These are phyloP conservation scores for Phytophthora foliorum DNA, from an alignment of 352 stramenopile species.

Conservation along the genomic window DNA sequence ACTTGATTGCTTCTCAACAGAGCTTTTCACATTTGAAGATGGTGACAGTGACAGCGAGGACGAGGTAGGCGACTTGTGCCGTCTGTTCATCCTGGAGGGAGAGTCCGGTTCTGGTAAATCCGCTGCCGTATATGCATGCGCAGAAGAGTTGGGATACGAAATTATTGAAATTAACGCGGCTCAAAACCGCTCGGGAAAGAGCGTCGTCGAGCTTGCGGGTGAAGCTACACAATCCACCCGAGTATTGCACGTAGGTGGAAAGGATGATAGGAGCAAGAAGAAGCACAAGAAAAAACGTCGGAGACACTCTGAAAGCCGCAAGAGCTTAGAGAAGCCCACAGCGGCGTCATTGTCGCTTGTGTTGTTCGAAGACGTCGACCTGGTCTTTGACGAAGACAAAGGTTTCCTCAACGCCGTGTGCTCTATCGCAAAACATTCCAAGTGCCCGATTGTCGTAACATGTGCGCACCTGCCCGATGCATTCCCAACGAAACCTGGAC, in stretches of 20 bases:
- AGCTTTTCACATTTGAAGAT: conserved; percentile 75
- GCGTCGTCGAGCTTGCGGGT: conserved; percentile 78
- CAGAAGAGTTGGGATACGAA: conserved; percentile 82
- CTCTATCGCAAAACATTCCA: conserved; percentile 84
- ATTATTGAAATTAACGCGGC: conserved; percentile 90
- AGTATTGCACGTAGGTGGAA: conserved; percentile 63
- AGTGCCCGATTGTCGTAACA: conserved; percentile 85
- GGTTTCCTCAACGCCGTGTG: conserved; percentile 76
- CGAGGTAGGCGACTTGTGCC: conserved; percentile 66
- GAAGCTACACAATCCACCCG: conserved; percentile 87
- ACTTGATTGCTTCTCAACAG: conserved; percentile 60
- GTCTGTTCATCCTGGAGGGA: conserved; percentile 80
- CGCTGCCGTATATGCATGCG: conserved; percentile 81
- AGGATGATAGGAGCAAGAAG: conserved; percentile 56
- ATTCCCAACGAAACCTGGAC: conserved; percentile 63
- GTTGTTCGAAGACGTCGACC: conserved; percentile 87
- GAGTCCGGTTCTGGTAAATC: conserved; percentile 82
- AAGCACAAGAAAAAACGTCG: conserved; percentile 58
- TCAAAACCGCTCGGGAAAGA: conserved; percentile 76
- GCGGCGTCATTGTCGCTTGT: conserved; percentile 77
- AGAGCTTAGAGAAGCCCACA: conserved; percentile 46
- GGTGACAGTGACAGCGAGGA: conserved; percentile 67
- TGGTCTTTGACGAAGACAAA: conserved; percentile 87
- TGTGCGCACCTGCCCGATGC: conserved; percentile 66
- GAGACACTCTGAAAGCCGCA: conserved; percentile 38